Evolutionary conservation across 805 yeast genomes (phyloP), one percentile per base, ranked within the genome.

Genomic region (Yamadazyma insecticola): DNA sequence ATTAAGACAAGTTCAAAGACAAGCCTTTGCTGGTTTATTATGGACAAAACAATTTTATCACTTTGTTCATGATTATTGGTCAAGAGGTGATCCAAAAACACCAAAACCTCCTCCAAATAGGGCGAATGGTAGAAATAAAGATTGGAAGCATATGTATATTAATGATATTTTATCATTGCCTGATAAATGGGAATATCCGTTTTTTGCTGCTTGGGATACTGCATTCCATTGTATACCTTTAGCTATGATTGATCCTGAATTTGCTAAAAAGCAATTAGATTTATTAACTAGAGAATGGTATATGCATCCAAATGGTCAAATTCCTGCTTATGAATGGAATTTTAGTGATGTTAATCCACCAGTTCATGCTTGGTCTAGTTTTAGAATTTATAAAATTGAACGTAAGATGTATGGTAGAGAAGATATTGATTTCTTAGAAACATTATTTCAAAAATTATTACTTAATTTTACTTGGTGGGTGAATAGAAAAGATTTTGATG

Each of bases 381-480:
- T 78, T 55, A 72, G 97, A 46, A 84, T 84, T 24, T 88, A 76
- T 61, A 88, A 89, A 57, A 74, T 87, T 45, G 96, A 89, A 58
- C 67, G 92, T 43, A 85, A 83, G 52, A 68, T 85, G 76, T 81
- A 81, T 53, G 89, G 89, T n/a, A 61, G 68, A 13, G 84, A 80
- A 42, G 97, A 88, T 56, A 58, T 81, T 31, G 82, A 77, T 35
- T 88, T 89, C 55, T 70, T 88, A 55, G 97, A 88, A 57, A 65
- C 90, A n/a, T 94, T 86, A 6, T 88, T 88, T 73, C 97, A 89
- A 57, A 88, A 88, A 55, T 71, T 88, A 49, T 62, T 89, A 56
- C 66, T 88, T 38, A 88, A 88, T 58, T 88, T 88, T 59, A 86
- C 96, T 14, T 88, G 97, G 97, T 88, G 97, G 97, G 96, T 89